phyloP scores from a whole-genome alignment of 23 red algal species.

The Gracilariopsis chorda region DNA sequence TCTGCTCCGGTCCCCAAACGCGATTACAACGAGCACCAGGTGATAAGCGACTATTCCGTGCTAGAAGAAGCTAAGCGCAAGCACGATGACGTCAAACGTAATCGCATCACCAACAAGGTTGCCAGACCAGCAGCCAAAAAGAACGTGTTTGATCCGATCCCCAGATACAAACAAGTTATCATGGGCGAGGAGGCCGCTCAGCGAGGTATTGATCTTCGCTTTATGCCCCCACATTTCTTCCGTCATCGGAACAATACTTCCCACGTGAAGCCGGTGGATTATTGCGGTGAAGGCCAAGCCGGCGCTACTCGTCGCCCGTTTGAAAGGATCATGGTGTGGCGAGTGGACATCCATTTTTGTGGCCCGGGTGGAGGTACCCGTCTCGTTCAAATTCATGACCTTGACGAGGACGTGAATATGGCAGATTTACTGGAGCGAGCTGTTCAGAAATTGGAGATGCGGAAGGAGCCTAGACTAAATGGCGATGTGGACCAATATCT shows the following conservation, averaged over 20 bases:
- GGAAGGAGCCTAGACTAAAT: background rate
- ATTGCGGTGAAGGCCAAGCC: background rate
- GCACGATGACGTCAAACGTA: background rate
- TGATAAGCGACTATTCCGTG: slow-evolving; percentile 46
- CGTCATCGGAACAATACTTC: slow-evolving; percentile 22
- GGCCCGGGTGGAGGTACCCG: background rate
- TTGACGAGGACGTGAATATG: slow-evolving; percentile 16
- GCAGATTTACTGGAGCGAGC: background rate
- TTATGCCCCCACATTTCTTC: slow-evolving; percentile 27
- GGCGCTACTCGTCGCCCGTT: background rate
- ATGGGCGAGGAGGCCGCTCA: slow-evolving; percentile 29
- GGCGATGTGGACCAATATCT: background rate
- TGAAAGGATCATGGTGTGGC: slow-evolving; percentile 20
- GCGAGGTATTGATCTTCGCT: slow-evolving; percentile 40
- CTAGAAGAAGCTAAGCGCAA: slow-evolving; percentile 26
- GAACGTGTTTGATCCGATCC: background rate
- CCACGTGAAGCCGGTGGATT: background rate
- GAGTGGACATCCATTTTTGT: slow-evolving; percentile 3
- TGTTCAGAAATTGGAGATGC: background rate
- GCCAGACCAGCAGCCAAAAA: background rate
- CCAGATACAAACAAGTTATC: background rate
- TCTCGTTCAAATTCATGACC: background rate
- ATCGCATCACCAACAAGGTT: slow-evolving; percentile 14
- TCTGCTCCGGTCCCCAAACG: slow-evolving; percentile 12
- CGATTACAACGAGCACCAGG: slow-evolving; percentile 19